Conservation (phyloP, 2,329 filamentous ascomycete genomes). For the Aspergillus ustus region DNA sequence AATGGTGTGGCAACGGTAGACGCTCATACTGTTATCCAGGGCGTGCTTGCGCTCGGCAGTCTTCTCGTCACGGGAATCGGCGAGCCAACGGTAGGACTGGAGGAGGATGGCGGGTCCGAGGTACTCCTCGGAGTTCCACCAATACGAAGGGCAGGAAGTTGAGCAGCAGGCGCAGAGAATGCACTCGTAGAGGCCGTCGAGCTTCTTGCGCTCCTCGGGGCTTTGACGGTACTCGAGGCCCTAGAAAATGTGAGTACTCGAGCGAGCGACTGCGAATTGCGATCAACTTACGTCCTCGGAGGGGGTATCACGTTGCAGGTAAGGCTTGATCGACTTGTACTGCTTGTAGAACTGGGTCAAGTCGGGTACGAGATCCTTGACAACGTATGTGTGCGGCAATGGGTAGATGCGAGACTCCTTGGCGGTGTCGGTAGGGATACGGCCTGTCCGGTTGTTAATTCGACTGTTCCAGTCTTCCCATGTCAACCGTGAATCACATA, state of each 20-base stretch:
- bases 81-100: slow-evolving; percentile 97
- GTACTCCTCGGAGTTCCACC: slow-evolving; percentile 99
- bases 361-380: slow-evolving; percentile 98
- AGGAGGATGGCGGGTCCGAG: slow-evolving; percentile 94
- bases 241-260: slow-evolving; percentile 49
- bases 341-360: slow-evolving; percentile 99
- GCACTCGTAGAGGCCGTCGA: slow-evolving; percentile 98
- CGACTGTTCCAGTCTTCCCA: slow-evolving; percentile 4
- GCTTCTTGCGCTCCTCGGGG: slow-evolving; percentile 91
- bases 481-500: slow-evolving; percentile 58
- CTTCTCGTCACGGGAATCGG: slow-evolving; percentile 91
- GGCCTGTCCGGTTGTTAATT: slow-evolving; percentile 62
- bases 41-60: slow-evolving; percentile 85
- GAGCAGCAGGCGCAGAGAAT: slow-evolving; percentile 99
- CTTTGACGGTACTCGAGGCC: slow-evolving; percentile 91
- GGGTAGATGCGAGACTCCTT: slow-evolving; percentile 95
- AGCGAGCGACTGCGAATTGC: not conserved
- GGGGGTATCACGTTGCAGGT: slow-evolving; percentile 87
- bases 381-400: slow-evolving; percentile 96
- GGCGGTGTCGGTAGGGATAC: slow-evolving; percentile 81
- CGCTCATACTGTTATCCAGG: slow-evolving; percentile 97
- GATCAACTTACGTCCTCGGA: slow-evolving; percentile 72
- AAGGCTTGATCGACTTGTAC: slow-evolving; percentile 99
- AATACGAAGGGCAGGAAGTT: slow-evolving; percentile 99
- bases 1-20: slow-evolving; percentile 99